Base-by-base conservation (phyloP, 192 early-diverging fungal genomes). In the Piromyces sp. region DNA sequence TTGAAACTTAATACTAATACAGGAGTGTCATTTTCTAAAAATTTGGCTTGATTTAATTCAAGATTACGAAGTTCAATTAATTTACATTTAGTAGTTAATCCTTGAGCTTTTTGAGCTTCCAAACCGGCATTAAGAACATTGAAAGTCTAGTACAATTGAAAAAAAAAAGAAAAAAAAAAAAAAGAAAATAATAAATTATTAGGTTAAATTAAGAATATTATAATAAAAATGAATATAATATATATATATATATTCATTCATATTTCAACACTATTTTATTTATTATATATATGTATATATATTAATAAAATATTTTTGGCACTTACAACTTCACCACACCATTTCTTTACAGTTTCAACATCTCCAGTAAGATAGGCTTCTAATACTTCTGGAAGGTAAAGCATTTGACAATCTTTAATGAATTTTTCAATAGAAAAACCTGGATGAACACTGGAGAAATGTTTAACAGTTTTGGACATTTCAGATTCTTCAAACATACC, bases 311-410 rank as follows among this genome's bases (percentile, higher is more conserved):
- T 29, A 13, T 40, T 30, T 29, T 78, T 26, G 0, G n/a, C 19
- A 86, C 88, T 85, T 87, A 94, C 94, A 82, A 92, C 93, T 87
- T 99, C 98, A 16, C 94, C 95, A 89, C 96, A 97, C 97, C 98
- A 99, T 79, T 92, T 86, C 84, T 92, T 91, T 78, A 99, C 89
- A 9, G 93, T 93, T 82, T 89, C 93, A 3, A 89, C 87, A 83
- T 98, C 96, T 36, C 93, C 91, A 82, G 93, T 94, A 80, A 99
- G 85, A 79, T 97, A 96, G 0, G 96, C 97, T 82, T 99, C 98
- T 84, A 98, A 90, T 80, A 99, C 87, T 84, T 99, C 98, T 14
- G 98, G 97, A 84, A 99, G 88, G 81, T 96, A 95, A 81, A 93
- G 98, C 84, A 93, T 92, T 82, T 95, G 93, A 33, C 93, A 93